Percentiles rank a stretch among this genome's conserved stretches.
Evolutionary conservation across 257 asterid species (phyloP).

Genomic region (Rauvolfia tetraphylla): DNA sequence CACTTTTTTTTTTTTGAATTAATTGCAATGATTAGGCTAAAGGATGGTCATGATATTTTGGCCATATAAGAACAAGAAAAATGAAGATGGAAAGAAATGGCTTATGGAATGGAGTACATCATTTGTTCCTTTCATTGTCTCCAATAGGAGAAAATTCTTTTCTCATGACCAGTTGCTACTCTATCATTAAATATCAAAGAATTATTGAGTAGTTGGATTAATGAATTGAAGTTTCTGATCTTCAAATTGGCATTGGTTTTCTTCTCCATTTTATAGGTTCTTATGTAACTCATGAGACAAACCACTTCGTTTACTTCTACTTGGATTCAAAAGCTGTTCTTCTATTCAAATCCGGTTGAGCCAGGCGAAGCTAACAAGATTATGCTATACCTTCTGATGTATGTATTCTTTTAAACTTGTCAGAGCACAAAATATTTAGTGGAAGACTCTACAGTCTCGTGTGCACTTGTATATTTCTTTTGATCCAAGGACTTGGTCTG

Average conservation of each 20-base stretch:
- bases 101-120: background rate
- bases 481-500: slow-evolving; percentile 9
- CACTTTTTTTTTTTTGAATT: background rate
- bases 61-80: background rate
- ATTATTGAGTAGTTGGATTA: background rate
- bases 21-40: background rate
- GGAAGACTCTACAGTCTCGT: slow-evolving; percentile 22
- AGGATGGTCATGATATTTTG: background rate
- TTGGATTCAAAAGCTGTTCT: slow-evolving; percentile 92
- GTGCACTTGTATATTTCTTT: slow-evolving; percentile 48
- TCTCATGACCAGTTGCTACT: background rate
- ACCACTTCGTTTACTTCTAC: slow-evolving; percentile 98
- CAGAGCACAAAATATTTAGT: slow-evolving; percentile 23
- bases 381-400: slow-evolving; percentile 34
- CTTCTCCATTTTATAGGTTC: slow-evolving; percentile 53
- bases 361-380: slow-evolving; percentile 21
- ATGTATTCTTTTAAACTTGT: slow-evolving; percentile 41
- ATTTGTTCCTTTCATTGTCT: background rate
- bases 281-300: slow-evolving; percentile 96
- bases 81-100: background rate
- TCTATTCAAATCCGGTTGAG: slow-evolving; percentile 93
- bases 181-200: background rate
- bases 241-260: background rate
- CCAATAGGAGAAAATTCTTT: background rate
- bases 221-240: background rate